Evolutionary conservation across 257 asterid genomes (phyloP), one percentile per base, ranked within the genome.

Genomic region (Solanum bulbocastanum): DNA sequence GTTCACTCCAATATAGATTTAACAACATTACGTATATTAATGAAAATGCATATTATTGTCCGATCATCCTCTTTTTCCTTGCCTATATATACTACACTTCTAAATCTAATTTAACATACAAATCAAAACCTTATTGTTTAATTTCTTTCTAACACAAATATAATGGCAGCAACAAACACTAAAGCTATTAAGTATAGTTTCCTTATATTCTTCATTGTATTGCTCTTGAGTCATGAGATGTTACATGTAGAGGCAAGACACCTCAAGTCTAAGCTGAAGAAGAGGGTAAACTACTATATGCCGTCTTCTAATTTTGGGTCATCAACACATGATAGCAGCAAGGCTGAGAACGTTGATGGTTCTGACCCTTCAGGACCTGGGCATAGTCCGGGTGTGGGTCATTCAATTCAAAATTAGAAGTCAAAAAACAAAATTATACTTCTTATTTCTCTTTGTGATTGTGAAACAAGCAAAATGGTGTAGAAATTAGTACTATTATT

Each of bases 381-480:
- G 42, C 90, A 62, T 37, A 91, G 93, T 83, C 93, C 93, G 8
- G 91, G 93, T 10, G 86, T 89, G 6, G 91, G 93, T 60, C 93
- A 91, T 71, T 89, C 89, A 5, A 32, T 91, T 30, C 88, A 89
- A 5, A 68, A 84, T 33, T 89, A 86, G 66, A 23, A 81, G 30
- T 27, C 40, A 81, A 8, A 40, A 76, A 16, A 79, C 6, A 44
- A 79, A 27, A 18, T 2, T 5, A 18, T 15, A 15, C 39, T 44
- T 15, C 14, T 81, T 3, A 18, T 16, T 81, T 46, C 42, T 25
- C 14, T 79, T 5, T 79, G 65, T 44, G 65, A 44, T 5, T 79
- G 65, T 27, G 65, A 44, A 79, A 25, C 39, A 42, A 44, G 65
- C 8, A 79, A 40, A 78, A 25, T 40, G 37, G 37, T 1, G 35